Conservation (phyloP, 108 stramenopile genomes). For the Discostella pseudostelligera region DNA sequence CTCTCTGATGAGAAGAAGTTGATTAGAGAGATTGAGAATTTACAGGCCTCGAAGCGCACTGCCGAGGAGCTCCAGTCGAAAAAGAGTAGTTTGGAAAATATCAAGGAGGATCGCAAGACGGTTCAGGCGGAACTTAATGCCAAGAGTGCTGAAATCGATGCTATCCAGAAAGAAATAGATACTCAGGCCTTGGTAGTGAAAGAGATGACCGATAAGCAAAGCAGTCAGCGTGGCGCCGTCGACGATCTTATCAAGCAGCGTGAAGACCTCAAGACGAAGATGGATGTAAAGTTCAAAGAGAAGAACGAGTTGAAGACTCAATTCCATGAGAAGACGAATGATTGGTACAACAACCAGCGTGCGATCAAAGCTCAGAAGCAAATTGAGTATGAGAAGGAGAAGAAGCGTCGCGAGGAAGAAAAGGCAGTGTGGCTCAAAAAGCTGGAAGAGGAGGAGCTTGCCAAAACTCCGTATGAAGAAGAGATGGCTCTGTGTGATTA, state of each 20-base stretch:
- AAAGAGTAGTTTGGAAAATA: conserved; percentile 62
- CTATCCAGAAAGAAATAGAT: conserved; percentile 73
- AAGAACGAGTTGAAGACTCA: conserved; percentile 72
- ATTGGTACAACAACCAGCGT: conserved; percentile 81
- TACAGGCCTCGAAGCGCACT: conserved; percentile 69
- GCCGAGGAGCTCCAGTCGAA: conserved; percentile 72
- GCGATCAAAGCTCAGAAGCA: conserved; percentile 79
- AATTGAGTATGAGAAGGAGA: conserved; percentile 85
- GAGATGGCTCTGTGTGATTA: conserved; percentile 95
- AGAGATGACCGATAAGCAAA: conserved; percentile 57
- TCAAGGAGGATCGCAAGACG: conserved; percentile 63
- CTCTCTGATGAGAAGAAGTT: conserved; percentile 93
- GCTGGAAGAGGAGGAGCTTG: conserved; percentile 91
- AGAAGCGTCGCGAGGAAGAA: conserved; percentile 85
- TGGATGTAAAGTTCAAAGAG: conserved; percentile 79
- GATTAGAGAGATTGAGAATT: conserved; percentile 91
- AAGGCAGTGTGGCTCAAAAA: conserved; percentile 77
- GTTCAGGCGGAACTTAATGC: conserved; percentile 61
- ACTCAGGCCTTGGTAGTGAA: conserved; percentile 56
- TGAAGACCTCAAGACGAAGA: conserved; percentile 66
- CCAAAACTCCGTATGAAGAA: conserved; percentile 95
- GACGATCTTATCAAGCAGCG: conserved; percentile 70
- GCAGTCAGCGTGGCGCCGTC: conserved; percentile 55
- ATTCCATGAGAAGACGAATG: conserved; percentile 77
- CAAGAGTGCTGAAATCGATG: conserved; percentile 91